Evolutionary conservation across 2,329 filamentous ascomycete species (phyloP), one percentile per base, ranked within the genome.

Genomic region (Cercospora sesami): DNA sequence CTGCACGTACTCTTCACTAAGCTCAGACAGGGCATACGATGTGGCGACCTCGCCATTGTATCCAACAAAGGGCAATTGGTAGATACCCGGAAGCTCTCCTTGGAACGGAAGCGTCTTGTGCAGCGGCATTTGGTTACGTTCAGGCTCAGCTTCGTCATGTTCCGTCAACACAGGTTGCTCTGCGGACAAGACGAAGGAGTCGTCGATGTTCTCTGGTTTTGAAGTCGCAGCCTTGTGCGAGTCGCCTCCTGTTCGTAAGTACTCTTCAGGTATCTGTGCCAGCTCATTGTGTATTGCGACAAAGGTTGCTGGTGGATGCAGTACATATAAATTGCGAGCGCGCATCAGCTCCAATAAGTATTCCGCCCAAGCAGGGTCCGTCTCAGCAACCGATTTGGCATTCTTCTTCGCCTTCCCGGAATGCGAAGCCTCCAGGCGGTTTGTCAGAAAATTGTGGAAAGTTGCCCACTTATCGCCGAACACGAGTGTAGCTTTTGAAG

Each of bases 381-480:
- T 86, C 70, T 88, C 89, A 60, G 88, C 88, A n/a, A 93, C 84
- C 10, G 85, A 71, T 75, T 91, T 92, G 69, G 55, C 76, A 57
- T 18, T 70, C 51, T 66, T 77, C 18, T 69, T 73, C 7, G 70
- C 60, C 28, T 65, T 71, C n/a, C 70, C 73, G 66, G 61, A 58
- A 18, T 69, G 58, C 72, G 69, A 78, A 78, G 30, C 73, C 71
- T 26, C 73, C 14, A 77, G 72, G 9, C 94, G 81, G 59, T 86
- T 85, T 10, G 90, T 87, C 2, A 96, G 85, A 73, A 96, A 95
- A 10, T 88, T 86, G 77, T 97, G 93, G 9, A 97, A 85, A 73
- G 96, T 92, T 12, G 87, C 82, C 95, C 95, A 99, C 75, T 90
- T 93, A 59, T 93, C 87, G 53, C 94, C 93, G 65, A 95, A 89